Evolutionary conservation across 257 asterid species (phyloP).

Genomic region (Fraxinus pennsylvanica): DNA sequence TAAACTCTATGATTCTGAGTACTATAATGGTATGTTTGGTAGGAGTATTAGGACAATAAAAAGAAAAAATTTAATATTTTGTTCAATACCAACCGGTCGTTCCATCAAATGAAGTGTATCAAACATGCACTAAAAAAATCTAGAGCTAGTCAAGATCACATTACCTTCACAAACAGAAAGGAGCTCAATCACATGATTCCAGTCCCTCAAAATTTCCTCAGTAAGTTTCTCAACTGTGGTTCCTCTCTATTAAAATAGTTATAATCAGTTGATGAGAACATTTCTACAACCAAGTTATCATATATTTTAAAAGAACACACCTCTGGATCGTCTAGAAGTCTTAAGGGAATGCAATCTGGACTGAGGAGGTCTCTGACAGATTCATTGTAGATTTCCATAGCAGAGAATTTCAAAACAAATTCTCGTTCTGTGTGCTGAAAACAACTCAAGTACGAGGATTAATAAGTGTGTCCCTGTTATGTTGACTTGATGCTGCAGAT

Average conservation of each 20-base stretch:
- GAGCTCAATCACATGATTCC: conserved; percentile 76
- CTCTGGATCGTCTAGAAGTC: conserved; percentile 97
- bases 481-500: conserved; percentile 5
- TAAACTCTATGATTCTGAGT: not conserved
- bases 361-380: conserved; percentile 92
- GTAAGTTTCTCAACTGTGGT: conserved; percentile 87
- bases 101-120: not conserved
- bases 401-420: conserved; percentile 75
- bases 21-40: not conserved
- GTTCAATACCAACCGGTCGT: not conserved
- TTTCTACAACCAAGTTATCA: not conserved
- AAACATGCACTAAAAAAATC: not conserved
- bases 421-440: conserved; percentile 79
- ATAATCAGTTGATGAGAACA: conserved; percentile 16
- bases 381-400: conserved; percentile 94
- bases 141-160: not conserved
- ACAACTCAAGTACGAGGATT: conserved; percentile 7
- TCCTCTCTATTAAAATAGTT: conserved; percentile 61
- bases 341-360: conserved; percentile 62
- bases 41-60: not conserved
- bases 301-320: conserved; percentile 35
- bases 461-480: conserved; percentile 12
- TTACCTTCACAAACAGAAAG: conserved; percentile 87
- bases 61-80: too few relatives aligned
- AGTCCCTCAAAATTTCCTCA: conserved; percentile 75